Evolutionary conservation across 2,329 filamentous ascomycete genomes (phyloP), one percentile per base, ranked within the genome.

Genomic region (Podosphaera xanthii): DNA sequence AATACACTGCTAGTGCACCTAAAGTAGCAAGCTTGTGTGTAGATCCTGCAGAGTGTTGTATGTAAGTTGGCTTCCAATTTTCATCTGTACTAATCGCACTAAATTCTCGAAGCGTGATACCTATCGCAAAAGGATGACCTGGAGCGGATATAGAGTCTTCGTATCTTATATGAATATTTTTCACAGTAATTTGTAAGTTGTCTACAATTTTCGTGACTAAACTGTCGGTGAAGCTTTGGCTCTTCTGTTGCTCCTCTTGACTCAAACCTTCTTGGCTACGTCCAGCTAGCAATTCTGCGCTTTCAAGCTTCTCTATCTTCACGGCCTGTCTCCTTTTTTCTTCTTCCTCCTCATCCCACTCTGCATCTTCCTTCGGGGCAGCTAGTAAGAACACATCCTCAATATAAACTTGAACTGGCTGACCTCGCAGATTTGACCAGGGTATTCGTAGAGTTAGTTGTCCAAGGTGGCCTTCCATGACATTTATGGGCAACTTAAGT

Each of bases 301-400:
- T 94, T 70, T 98, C 92, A 5, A 99, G 79, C 72, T 96, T 95
- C 72, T 99, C 92, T 81, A 98, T 94, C 75, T 99, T 99, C 68
- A 98, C 79, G n/a, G 84, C 79, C 69, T 96, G 89, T 62, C 81
- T 82, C 68, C 92, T 79, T 58, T 82, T 80, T 64, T 91, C 87
- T 71, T 99, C 92, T 68, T 99, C 92, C 9, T 91, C 87, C 60
- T 90, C 82, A 64, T 98, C 83, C 70, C 94, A 97, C 67, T 90
- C 86, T 34, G 88, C 84, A 73, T 98, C 91, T 71, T 95, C 90
- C 71, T 92, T 95, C 2, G 92, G 94, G 5, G 90, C 94, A 4
- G 94, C 92, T 59, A 99, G 77, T 40, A 99, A 76, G 70, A 90
- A 98, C 56, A 98, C 90, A 81, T 98, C 90, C 70, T 98, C 87